These are phyloP conservation scores for Wallemia hederae DNA, from an alignment of 1,284 basidiomycete genomes.

Conservation along the genomic window DNA sequence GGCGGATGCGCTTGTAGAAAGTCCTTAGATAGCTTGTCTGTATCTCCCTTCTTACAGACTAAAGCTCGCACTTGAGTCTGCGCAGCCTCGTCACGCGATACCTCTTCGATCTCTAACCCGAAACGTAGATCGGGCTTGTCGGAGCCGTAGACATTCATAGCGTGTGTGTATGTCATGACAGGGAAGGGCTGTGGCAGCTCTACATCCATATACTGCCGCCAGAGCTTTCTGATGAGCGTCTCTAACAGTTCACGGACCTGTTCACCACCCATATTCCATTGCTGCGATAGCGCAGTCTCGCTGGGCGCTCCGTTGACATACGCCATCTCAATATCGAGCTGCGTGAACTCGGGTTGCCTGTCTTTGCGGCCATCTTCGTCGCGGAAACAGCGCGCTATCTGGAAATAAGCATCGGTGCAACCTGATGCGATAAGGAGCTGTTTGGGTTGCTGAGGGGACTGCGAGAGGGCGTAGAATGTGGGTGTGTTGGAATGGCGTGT, in stretches of 20 bases:
- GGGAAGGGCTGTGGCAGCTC: conserved; percentile 30
- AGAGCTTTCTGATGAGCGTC: conserved; percentile 36
- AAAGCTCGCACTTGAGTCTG: no score
- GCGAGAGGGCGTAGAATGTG: conserved; percentile 59
- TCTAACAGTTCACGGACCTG: conserved; percentile 48
- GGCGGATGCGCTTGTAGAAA: no score
- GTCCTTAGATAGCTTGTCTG: not conserved
- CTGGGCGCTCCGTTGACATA: conserved; percentile 48
- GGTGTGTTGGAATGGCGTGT: conserved; percentile 25
- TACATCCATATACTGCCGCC: conserved; percentile 30
- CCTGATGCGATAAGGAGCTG: conserved; percentile 76
- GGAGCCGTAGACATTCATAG: conserved; percentile 69
- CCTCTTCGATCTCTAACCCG: conserved; percentile 52
- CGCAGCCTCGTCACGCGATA: conserved; percentile 6
- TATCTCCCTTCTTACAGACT: not conserved
- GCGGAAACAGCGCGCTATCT: conserved; percentile 75
- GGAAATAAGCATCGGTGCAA: conserved; percentile 65
- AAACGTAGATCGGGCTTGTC: conserved; percentile 86
- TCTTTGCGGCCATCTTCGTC: conserved; percentile 85
- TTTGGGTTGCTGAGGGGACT: conserved; percentile 88
- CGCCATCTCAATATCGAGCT: conserved; percentile 86
- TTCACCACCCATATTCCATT: conserved; percentile 3
- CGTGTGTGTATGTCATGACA: conserved; percentile 57
- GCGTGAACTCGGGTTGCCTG: conserved; percentile 86
- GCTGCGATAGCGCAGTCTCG: conserved; percentile 17